These are phyloP conservation scores for Picea glauca DNA, from an alignment of 75 land plant genomes.

Conservation along the genomic window DNA sequence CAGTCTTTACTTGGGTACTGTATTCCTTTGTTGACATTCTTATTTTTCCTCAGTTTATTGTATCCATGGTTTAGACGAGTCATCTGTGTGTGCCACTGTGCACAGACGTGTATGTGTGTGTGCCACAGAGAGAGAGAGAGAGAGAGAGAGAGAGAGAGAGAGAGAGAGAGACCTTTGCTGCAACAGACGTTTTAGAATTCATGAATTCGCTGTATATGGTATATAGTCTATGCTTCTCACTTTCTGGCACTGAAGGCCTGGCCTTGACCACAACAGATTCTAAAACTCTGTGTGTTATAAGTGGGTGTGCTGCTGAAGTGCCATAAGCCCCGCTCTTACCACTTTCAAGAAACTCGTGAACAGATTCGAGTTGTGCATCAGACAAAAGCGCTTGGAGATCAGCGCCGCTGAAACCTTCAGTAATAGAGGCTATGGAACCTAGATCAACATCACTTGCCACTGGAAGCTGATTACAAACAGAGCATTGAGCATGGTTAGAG, in stretches of 20 bases:
- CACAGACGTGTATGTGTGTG: neutral
- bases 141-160: constrained; percentile 8
- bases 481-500: constrained; percentile 7
- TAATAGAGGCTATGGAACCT: constrained; percentile 57
- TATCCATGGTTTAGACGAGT: neutral
- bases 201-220: constrained; percentile 70
- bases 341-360: constrained; percentile 58
- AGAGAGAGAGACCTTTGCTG: constrained; percentile 53
- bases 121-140: neutral
- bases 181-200: constrained; percentile 54
- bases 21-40: neutral
- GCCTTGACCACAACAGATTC: constrained; percentile 59
- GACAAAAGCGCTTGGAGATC: constrained; percentile 97
- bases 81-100: neutral
- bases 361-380: constrained; percentile 91
- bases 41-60: neutral
- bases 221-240: constrained; percentile 68
- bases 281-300: constrained; percentile 57
- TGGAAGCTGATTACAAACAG: constrained; percentile 59
- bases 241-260: constrained; percentile 90
- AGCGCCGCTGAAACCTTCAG: constrained; percentile 98
- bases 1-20: neutral
- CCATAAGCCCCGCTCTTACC: constrained; percentile 10
- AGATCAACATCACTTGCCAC: constrained; percentile 73
- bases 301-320: constrained; percentile 19